Evolutionary conservation across 257 asterid species (phyloP).

Genomic region (Solanum sitiens): DNA sequence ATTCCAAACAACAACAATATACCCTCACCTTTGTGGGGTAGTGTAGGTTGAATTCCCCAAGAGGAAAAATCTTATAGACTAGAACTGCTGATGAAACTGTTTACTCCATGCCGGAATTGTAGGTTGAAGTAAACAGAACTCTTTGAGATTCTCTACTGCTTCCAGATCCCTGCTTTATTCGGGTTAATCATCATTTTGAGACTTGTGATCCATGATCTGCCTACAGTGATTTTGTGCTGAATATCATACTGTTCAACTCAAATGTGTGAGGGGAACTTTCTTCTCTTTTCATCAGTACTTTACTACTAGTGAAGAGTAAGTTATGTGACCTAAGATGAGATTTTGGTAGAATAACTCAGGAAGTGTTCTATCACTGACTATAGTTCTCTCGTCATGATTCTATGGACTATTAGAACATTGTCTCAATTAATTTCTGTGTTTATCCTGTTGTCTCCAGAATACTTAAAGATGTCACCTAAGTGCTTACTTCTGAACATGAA

Average conservation of each 20-base stretch:
- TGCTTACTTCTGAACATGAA: neutral
- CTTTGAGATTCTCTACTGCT: neutral
- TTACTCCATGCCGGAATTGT: neutral
- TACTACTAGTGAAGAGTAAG: neutral
- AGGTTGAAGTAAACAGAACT: neutral
- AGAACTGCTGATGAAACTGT: neutral
- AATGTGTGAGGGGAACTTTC: neutral
- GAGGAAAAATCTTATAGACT: neutral
- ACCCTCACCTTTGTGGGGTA: neutral
- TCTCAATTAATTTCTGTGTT: neutral
- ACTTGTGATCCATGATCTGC: neutral
- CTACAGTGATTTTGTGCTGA: neutral
- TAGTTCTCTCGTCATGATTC: neutral
- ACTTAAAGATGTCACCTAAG: neutral
- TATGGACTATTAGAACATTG: neutral
- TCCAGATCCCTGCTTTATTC: neutral
- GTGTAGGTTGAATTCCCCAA: neutral
- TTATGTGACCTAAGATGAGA: neutral
- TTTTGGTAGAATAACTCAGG: neutral
- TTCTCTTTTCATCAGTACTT: neutral
- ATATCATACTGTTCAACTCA: neutral
- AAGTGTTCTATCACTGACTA: neutral
- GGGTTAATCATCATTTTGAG: neutral
- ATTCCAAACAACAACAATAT: neutral
- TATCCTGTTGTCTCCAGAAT: neutral